These are phyloP conservation scores for Oenanthe javanica DNA, from an alignment of 140 eudicot species.

Conservation along the genomic window DNA sequence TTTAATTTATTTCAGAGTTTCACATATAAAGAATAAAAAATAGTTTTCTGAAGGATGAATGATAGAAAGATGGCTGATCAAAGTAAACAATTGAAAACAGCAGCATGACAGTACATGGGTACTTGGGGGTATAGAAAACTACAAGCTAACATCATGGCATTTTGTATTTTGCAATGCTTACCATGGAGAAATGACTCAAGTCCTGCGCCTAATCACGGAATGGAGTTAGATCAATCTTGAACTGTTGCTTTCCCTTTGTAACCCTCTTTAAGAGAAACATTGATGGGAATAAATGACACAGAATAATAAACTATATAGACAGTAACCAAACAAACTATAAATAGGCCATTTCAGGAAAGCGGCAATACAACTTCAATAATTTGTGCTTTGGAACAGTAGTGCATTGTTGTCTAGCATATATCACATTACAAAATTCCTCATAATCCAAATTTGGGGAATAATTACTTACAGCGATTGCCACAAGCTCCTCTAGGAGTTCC, in stretches of 20 bases:
- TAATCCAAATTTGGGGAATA: neutral
- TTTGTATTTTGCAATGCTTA: conserved; percentile 5
- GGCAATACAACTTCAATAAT: neutral
- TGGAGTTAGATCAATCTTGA: conserved; percentile 83
- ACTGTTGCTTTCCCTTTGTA: conserved; percentile 74
- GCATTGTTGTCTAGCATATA: neutral
- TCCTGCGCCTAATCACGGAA: conserved; percentile 29
- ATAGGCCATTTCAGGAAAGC: neutral
- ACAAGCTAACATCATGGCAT: conserved; percentile 2
- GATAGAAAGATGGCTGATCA: neutral
- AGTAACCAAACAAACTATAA: neutral
- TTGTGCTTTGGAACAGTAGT: neutral
- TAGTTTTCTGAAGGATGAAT: neutral
- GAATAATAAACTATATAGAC: neutral
- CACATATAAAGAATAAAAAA: neutral
- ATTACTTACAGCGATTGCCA: conserved; percentile 82
- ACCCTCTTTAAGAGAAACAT: conserved; percentile 39
- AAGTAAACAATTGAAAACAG: neutral
- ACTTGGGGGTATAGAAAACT: neutral
- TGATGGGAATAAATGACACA: neutral
- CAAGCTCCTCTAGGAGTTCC: conserved; percentile 85
- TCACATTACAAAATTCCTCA: neutral
- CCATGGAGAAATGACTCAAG: conserved; percentile 9
- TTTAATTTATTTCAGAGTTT: neutral
- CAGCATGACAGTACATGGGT: neutral